Base-by-base conservation (phyloP, 352 stramenopile genomes). In the Saprolegnia parasitica region DNA sequence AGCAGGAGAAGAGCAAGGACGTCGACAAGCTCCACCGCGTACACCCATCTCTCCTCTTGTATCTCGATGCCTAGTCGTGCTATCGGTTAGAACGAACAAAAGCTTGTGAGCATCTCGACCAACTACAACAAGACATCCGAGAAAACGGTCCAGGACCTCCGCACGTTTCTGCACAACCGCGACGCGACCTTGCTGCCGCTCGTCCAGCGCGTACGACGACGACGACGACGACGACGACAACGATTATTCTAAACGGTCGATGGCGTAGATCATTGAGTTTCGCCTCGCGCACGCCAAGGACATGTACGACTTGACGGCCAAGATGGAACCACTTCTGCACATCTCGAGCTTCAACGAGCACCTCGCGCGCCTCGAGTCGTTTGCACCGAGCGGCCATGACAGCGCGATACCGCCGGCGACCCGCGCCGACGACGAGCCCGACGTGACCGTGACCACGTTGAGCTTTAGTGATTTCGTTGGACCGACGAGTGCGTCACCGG, bases 11-110 rank as follows among this genome's bases (percentile, higher is more conserved):
- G 72, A 68, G 78, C 29, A 91, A 91, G 39, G 79, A 91, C 5
- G 78, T 87, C 26, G 83, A 94, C 68, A 88, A 88, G 35, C 77
- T 92, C 56, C 74, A 89, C n/a, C 81, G 86, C 40, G 78, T 83
- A 62, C 29, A 73, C 77, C n/a, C n/a, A n/a, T n/a, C 24, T 9
- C 24, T 26, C 10, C 21, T 35, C 29, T 35, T 15, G 24, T 20
- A 56, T 37, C 9, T 20, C 0, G 18, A 16, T 37, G 10, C 40
- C 20, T 45, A 49, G 23, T 62, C 57, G 37, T 56, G 5, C n/a
- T 24, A 11, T 55, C 15, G 23, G 11, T 8, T 54, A 84, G 71
- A 93, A 93, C 58, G 83, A 93, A 56, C 81, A 93, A 74, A 94
- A 94, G 65, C 75, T 92, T 24, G 79, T 81, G 23, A 56, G 78